Evolutionary conservation across 2,329 filamentous ascomycete species (phyloP).

Genomic region (Aspergillus oerlinghausenensis): DNA sequence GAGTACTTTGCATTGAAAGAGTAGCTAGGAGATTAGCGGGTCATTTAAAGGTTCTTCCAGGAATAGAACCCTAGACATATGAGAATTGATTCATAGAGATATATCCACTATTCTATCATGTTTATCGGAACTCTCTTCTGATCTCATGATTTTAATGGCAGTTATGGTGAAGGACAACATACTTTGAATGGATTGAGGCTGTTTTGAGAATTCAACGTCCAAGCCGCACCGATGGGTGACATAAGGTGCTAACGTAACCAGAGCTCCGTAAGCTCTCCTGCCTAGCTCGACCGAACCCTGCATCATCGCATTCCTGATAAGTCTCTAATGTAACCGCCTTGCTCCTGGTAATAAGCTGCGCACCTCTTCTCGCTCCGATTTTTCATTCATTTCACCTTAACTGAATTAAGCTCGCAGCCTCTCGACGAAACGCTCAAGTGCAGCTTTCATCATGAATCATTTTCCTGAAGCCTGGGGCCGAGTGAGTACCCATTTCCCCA

Average conservation of each 20-base stretch:
- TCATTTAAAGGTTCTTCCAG: too few relatives aligned
- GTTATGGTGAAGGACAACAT: not conserved
- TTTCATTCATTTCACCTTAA: not conserved
- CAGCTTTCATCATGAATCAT: constrained; percentile 54
- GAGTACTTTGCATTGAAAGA: not conserved
- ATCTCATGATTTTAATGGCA: too few relatives aligned
- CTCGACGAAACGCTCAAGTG: not conserved
- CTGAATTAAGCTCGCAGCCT: not conserved
- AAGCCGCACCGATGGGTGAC: constrained; percentile 3
- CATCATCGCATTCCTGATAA: constrained; percentile 5
- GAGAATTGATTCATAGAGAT: too few relatives aligned
- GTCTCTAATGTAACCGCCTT: not conserved
- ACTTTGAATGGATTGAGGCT: not conserved
- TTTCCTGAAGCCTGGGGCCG: constrained; percentile 63
- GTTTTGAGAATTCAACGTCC: not conserved
- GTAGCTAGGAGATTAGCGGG: not conserved
- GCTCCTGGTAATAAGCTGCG: constrained; percentile 5
- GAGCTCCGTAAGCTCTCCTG: constrained; percentile 38
- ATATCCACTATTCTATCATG: too few relatives aligned
- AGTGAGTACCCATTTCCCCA: constrained; percentile 36
- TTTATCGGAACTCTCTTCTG: too few relatives aligned
- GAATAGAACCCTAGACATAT: too few relatives aligned
- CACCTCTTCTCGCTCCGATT: constrained; percentile 4
- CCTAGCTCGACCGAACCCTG: constrained; percentile 17
- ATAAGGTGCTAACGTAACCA: constrained; percentile 19